Base-by-base conservation (phyloP, 2,329 filamentous ascomycete species). In the Mycosphaerella arachidis region DNA sequence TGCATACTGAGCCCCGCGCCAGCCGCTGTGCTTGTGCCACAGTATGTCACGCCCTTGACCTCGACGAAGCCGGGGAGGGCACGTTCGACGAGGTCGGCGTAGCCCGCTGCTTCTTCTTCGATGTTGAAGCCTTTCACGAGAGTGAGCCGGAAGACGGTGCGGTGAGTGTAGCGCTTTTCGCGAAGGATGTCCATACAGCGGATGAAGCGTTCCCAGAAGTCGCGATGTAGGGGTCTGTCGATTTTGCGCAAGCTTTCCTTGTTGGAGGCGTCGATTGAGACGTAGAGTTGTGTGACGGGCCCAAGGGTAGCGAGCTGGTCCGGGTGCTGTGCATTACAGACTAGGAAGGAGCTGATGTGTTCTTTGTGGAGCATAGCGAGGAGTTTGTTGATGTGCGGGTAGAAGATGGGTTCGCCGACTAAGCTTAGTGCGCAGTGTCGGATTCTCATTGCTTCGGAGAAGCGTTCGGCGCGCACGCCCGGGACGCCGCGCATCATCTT, bases 71-170 rank as follows among this genome's bases (percentile, higher is more conserved):
- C 93, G 0, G 93, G 93, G 24, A 96, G 81, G 0, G 89, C 92
- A 66, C 87, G 86, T 71, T 92, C 90, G 18, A 97, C 89, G 1
- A 97, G 85, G 70, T 91, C 86, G 0, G 93, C 93, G 71, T 99
- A 97, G 4, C 93, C 93, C 65, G 88, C 84, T 6, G 88, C 91
- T 75, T 97, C 94, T 67, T 96, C 92, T 27, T 96, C 93, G 65
- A 97, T 86, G 73, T 99, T 97, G 83, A 99, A 97, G 3, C 92
- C 93, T 78, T 97, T 97, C 72, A 97, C 94, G 1, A 99, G 86
- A 0, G 93, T 97, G 3, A 97, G 83, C 1, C 94, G 87, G 81
- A 96, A 97, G 4, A 97, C 94, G 6, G 94, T 97, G 57, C 93
- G 87, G 73, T 97, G 93, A 57, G 87, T 83, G 78, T 90, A 88